Base-by-base conservation (phyloP, 345 rosid species). In the Gossypium turneri region DNA sequence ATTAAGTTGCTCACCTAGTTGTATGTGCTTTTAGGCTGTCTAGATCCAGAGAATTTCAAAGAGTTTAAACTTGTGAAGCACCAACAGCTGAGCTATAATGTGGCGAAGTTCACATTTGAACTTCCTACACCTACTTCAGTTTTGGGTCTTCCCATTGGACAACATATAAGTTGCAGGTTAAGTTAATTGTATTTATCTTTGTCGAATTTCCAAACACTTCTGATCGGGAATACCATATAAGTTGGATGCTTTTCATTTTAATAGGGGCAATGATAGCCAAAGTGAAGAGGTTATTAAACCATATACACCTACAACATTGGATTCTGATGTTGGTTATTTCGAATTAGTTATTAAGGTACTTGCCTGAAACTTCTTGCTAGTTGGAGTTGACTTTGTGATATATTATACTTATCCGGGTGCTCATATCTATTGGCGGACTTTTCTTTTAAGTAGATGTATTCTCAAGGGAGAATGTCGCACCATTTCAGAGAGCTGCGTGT, bases 401-500 rank as follows among this genome's bases (percentile, higher is more conserved):
- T 58, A 72, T 11, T 48, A 25, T 48, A 9, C 7, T 16, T 48
- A 12, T 67, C 22, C 24, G 43, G 34, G 57, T 15, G 57, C 15
- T 48, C 3, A 20, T 6, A 25, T 67, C 34, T 45, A 24, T 41
- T 48, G 45, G 38, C 19, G 56, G 24, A 65, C 59, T 65, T 75
- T 73, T 16, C 29, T 60, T 73, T 48, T 20, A 58, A 70, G 15
- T 77, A 95, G 99, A 95, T 95, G 99, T 95, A 95, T 76, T 93
- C 99, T 7, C 96, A 90, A 89, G 99, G 99, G 83, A 85, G 97
- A 82, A 95, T 95, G 98, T 95, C 99, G 64, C 97, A 93, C 82
- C 99, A 95, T 86, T 95, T 95, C 81, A 87, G 98, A 11, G 94
- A 95, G 90, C 83, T 95, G 92, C 84, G 78, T 41, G 96, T 89